Conservation (phyloP, 495 filamentous ascomycete genomes). For the Penicillium pancosmium region DNA sequence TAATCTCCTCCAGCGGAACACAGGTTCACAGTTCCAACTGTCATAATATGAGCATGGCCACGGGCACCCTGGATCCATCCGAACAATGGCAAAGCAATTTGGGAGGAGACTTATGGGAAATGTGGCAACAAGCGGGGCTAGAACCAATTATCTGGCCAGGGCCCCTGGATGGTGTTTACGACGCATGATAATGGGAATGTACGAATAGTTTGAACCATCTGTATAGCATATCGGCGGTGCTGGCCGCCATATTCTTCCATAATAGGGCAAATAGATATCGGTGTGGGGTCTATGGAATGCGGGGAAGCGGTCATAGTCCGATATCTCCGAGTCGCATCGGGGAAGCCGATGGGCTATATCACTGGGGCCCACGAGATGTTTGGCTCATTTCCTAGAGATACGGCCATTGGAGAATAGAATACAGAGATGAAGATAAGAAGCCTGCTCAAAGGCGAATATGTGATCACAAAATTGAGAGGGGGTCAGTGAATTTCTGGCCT, state of each 20-base stretch:
- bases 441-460: no score
- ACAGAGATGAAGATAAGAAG: no score
- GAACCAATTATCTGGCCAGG: conserved; percentile 3
- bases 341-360: conserved; percentile 1
- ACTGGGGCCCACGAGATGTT: background rate
- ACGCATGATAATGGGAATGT: background rate
- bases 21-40: background rate
- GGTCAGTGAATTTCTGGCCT: no score
- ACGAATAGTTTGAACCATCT: background rate
- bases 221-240: background rate
- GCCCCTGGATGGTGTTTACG: conserved; percentile 2
- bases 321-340: background rate
- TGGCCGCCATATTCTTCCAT: background rate
- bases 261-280: background rate
- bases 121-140: conserved; percentile 11
- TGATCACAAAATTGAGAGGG: no score
- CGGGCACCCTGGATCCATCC: background rate
- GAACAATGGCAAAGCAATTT: conserved; percentile 2
- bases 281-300: background rate
- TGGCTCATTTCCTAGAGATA: background rate
- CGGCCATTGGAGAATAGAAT: no score
- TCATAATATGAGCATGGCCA: background rate
- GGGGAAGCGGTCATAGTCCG: background rate
- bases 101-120: conserved; percentile 9
- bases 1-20: conserved; percentile 2